A percentile compares a stretch with the other conserved stretches of the same genome.
Evolutionary conservation across 345 rosid species (phyloP).

Genomic region (Citrus trifoliata): DNA sequence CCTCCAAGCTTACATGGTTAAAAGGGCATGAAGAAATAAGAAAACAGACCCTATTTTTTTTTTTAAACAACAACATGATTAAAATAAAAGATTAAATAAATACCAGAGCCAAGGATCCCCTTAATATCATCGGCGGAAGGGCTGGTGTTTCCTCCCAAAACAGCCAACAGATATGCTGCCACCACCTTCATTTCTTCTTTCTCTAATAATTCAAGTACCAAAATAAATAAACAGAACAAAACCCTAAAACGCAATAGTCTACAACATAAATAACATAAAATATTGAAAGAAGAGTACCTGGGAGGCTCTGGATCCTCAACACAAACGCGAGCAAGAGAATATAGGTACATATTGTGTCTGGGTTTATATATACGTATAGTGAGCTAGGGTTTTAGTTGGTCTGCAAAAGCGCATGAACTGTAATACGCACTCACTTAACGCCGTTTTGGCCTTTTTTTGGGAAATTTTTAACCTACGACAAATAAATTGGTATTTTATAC

Average conservation of each 20-base stretch:
- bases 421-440: neutral
- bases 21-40: neutral
- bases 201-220: neutral
- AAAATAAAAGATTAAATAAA: neutral
- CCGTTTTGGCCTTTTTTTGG: neutral
- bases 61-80: neutral
- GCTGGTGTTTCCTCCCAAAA: conserved; percentile 47
- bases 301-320: neutral
- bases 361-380: neutral
- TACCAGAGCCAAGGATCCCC: conserved; percentile 47
- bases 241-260: too few relatives aligned
- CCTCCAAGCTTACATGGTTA: neutral
- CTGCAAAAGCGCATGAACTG: neutral
- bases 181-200: conserved; percentile 41
- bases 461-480: too few relatives aligned
- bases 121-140: conserved; percentile 47
- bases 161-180: conserved; percentile 59
- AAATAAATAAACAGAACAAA: too few relatives aligned
- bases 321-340: neutral
- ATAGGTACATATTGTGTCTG: neutral
- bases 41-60: neutral
- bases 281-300: neutral
- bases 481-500: too few relatives aligned
- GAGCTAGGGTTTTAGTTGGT: conserved; percentile 8
- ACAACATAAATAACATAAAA: neutral